phyloP scores from a whole-genome alignment of 495 filamentous ascomycete genomes.

The Bacidia rubella region DNA sequence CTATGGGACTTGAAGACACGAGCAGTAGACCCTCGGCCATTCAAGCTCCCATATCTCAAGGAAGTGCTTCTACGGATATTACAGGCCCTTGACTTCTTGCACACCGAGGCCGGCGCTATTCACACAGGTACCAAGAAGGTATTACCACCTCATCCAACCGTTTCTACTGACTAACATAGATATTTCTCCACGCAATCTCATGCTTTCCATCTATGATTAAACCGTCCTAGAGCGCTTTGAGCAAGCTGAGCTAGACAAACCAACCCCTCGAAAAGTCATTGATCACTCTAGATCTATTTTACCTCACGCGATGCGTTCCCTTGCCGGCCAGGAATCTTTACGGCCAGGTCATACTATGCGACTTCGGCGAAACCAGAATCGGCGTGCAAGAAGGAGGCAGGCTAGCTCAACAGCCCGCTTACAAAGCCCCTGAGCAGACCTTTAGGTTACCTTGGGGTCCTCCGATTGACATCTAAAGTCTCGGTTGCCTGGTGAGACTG shows the following conservation, averaged over 20 bases:
- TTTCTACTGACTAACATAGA: too few species aligned
- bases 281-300: constrained; percentile 14
- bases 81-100: constrained; percentile 29
- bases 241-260: constrained; percentile 19
- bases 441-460: constrained; percentile 31
- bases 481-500: constrained; percentile 31
- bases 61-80: constrained; percentile 25
- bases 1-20: too few species aligned
- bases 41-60: constrained; percentile 23
- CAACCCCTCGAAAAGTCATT: constrained; percentile 21
- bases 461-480: constrained; percentile 34
- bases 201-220: constrained; percentile 26
- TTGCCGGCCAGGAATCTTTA: constrained; percentile 14
- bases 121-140: constrained; percentile 31
- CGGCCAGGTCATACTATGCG: constrained; percentile 18
- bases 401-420: constrained; percentile 30
- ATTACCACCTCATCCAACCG: constrained; percentile 5
- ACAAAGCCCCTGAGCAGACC: constrained; percentile 35
- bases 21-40: too few species aligned
- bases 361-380: constrained; percentile 25
- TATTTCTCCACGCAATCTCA: constrained; percentile 30
- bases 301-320: too few species aligned
- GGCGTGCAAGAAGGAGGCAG: constrained; percentile 18
- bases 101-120: constrained; percentile 27
- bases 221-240: constrained; percentile 24